Evolutionary conservation across 345 rosid species (phyloP).

Genomic region (Crucihimalaya himalaica): DNA sequence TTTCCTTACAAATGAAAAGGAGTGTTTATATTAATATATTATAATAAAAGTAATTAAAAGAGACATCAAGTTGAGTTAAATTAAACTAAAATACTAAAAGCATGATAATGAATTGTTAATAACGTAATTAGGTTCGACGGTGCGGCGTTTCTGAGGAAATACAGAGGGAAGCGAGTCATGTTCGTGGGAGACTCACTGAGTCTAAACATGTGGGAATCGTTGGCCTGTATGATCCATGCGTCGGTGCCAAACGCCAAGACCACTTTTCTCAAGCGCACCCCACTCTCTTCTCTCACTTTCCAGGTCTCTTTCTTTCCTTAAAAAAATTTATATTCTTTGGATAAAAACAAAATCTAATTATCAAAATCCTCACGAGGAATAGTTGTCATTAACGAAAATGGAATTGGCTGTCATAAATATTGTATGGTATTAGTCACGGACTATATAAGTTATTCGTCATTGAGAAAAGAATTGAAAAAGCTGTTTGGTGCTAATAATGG

Average conservation of each 20-base stretch:
- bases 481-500: constrained; percentile 33
- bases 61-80: constrained; percentile 4
- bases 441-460: constrained; percentile 1
- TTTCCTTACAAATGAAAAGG: background rate
- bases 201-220: constrained; percentile 96
- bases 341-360: constrained; percentile 32
- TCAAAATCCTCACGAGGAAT: constrained; percentile 32
- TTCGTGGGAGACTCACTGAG: constrained; percentile 99
- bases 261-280: constrained; percentile 46
- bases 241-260: constrained; percentile 75
- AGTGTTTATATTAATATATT: background rate
- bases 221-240: constrained; percentile 89
- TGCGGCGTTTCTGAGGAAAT: constrained; percentile 60
- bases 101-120: constrained; percentile 5
- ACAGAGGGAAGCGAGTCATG: constrained; percentile 90
- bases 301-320: constrained; percentile 47
- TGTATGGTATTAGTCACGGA: constrained; percentile 33
- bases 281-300: constrained; percentile 66
- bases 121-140: constrained; percentile 68
- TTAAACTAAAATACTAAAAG: background rate
- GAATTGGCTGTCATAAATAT: constrained; percentile 25
- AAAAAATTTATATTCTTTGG: background rate
- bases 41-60: background rate
- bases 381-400: constrained; percentile 32
- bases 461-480: constrained; percentile 11